Percentiles rank a stretch among this genome's conserved stretches.
phyloP scores from a whole-genome alignment of 1,139 yeast species.

The Tardiomyces depauwii region DNA sequence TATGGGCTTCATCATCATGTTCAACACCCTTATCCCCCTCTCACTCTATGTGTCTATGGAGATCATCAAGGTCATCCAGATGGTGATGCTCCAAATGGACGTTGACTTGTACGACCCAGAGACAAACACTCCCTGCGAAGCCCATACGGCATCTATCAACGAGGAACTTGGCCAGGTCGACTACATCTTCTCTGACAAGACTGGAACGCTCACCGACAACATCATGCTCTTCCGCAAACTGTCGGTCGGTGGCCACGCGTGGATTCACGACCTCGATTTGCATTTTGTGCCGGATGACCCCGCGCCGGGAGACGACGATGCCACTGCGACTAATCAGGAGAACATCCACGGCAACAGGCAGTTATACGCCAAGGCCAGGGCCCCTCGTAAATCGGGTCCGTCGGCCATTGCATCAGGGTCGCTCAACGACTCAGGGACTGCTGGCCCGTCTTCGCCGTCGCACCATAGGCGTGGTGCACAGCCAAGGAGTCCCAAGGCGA shows the following conservation, averaged over 20 bases:
- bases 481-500: background rate
- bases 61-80: slow-evolving; percentile 79
- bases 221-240: slow-evolving; percentile 77
- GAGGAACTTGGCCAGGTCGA: slow-evolving; percentile 97
- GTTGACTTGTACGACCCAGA: slow-evolving; percentile 87
- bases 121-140: slow-evolving; percentile 85
- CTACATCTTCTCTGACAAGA: slow-evolving; percentile 88
- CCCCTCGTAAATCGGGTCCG: background rate
- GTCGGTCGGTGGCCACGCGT: slow-evolving; percentile 76
- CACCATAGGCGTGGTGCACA: background rate
- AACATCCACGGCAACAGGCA: background rate
- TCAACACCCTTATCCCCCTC: slow-evolving; percentile 87
- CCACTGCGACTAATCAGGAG: background rate
- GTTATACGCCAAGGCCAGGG: background rate
- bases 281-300: slow-evolving; percentile 20
- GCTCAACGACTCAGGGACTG: background rate
- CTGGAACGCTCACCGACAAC: slow-evolving; percentile 93
- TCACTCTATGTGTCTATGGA: slow-evolving; percentile 96
- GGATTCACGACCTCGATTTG: slow-evolving; percentile 71
- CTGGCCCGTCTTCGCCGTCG: background rate
- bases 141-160: slow-evolving; percentile 87
- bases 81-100: slow-evolving; percentile 73
- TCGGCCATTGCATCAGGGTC: background rate
- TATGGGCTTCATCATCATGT: slow-evolving; percentile 96
- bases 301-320: slow-evolving; percentile 2